Evolutionary conservation across 2,329 filamentous ascomycete genomes (phyloP).

Genomic region (Aspergillus nomiae): DNA sequence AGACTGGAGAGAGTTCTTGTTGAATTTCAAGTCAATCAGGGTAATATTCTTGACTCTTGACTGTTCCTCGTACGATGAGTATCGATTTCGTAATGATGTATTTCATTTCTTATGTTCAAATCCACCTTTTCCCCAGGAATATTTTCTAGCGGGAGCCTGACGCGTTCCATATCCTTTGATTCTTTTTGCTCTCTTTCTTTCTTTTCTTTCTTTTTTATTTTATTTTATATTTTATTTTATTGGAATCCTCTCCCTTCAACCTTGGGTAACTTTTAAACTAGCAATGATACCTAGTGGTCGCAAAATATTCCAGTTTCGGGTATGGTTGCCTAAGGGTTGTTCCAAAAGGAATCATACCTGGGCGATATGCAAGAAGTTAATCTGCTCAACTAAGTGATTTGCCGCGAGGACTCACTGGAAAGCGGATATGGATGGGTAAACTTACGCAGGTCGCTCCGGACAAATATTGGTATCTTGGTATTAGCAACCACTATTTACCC

Average conservation of each 20-base stretch:
- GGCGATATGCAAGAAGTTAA: conserved; percentile 4
- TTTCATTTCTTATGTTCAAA: not conserved
- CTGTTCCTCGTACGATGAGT: too few relatives aligned
- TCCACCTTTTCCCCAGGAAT: too few relatives aligned
- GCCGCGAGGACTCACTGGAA: not conserved
- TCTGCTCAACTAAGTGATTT: not conserved
- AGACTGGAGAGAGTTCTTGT: not conserved
- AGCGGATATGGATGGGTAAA: not conserved
- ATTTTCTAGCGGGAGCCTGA: not conserved
- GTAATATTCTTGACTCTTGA: not conserved
- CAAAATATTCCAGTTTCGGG: not conserved
- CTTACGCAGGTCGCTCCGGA: not conserved
- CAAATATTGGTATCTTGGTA: not conserved
- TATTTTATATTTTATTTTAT: not conserved
- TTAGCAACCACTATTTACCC: not conserved
- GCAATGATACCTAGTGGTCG: not conserved
- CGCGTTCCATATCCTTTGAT: not conserved
- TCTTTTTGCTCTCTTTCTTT: too few relatives aligned
- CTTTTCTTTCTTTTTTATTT: not conserved
- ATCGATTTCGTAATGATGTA: not conserved
- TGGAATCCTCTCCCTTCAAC: not conserved
- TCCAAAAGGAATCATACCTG: conserved; percentile 1
- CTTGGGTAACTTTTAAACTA: not conserved
- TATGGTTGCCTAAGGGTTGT: not conserved
- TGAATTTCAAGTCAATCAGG: not conserved